phyloP scores from a whole-genome alignment of 139 green algal species.

The Chlorella sp. region DNA sequence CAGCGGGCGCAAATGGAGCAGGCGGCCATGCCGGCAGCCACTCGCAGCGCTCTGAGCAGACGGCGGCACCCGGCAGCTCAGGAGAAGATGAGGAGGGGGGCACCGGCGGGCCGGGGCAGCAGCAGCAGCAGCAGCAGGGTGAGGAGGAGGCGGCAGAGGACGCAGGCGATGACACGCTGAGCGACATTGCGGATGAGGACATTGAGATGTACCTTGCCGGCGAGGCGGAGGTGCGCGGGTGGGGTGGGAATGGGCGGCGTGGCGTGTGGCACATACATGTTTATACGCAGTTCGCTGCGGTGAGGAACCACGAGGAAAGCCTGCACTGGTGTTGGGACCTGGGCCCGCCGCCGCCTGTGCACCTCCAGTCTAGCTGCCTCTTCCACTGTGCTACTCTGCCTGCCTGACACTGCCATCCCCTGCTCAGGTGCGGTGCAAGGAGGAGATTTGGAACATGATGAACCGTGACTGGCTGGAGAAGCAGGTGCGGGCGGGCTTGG shows the following conservation, averaged over 20 bases:
- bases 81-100: background rate
- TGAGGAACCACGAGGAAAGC: too few relatives aligned
- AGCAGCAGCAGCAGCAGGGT: background rate
- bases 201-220: slow-evolving; percentile 44
- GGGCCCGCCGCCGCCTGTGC: too few relatives aligned
- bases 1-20: background rate
- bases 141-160: slow-evolving; percentile 36
- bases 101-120: background rate
- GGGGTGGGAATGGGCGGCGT: background rate
- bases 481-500: slow-evolving; percentile 7
- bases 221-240: background rate
- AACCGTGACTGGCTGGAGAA: slow-evolving; percentile 58
- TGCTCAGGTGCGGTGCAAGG: slow-evolving; percentile 49
- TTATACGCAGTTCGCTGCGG: too few relatives aligned
- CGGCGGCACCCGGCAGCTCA: background rate
- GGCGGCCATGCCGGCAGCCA: background rate
- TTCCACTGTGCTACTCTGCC: too few relatives aligned
- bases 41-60: slow-evolving; percentile 25
- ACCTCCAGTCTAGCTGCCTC: background rate
- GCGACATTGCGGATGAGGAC: slow-evolving; percentile 45
- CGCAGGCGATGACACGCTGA: slow-evolving; percentile 37
- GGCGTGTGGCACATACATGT: background rate
- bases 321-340: too few relatives aligned
- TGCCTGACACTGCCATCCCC: too few relatives aligned
- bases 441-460: slow-evolving; percentile 63